Evolutionary conservation across 2,329 filamentous ascomycete species (phyloP), one percentile per base, ranked within the genome.

Genomic region (Colletotrichum musae): DNA sequence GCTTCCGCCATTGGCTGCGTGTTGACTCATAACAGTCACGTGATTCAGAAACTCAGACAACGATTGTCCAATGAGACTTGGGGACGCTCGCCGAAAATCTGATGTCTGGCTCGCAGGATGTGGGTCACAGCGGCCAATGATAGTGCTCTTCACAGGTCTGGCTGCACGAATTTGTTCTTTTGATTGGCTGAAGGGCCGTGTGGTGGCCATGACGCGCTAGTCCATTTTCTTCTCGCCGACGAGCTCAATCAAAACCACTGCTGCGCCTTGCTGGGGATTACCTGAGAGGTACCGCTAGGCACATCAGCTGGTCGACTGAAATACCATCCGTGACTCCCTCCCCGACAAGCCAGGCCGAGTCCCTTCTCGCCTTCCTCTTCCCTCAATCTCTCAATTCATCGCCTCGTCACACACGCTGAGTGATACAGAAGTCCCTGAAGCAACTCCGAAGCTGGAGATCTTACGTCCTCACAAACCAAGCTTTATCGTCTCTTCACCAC

Each of bases 151-250:
- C 16, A 2, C 53, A 54, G 48, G 16, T 45, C 24, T 32, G 18
- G 3, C 15, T 9, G 12, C 13, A 6, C 4, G 2, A 2, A 39
- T 7, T 2, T n/a, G 6, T 0, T 1, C 3, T 3, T 9, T 0
- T 76, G 26, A 81, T 81, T 82, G 78, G 81, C 15, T 41, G 6
- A 1, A 2, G 16, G 28, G n/a, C 47, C 52, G 59, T 21, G 47
- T 21, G 5, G 2, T 1, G 5, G n/a, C 52, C 45, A 21, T 54
- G 18, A 50, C 4, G 58, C 78, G 75, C 81, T 80, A 81, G 71
- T 45, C 81, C 81, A 68, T 63, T 75, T 80, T 74, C 74, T 81
- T 80, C 81, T 83, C 81, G 81, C 81, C 81, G 81, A 83, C 60
- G 64, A 66, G 71, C 70, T 76, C 74, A 74, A 70, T 68, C 64